Evolutionary conservation across 495 filamentous ascomycete species (phyloP), one percentile per base, ranked within the genome.

Genomic region (Xylaria bambusicola): DNA sequence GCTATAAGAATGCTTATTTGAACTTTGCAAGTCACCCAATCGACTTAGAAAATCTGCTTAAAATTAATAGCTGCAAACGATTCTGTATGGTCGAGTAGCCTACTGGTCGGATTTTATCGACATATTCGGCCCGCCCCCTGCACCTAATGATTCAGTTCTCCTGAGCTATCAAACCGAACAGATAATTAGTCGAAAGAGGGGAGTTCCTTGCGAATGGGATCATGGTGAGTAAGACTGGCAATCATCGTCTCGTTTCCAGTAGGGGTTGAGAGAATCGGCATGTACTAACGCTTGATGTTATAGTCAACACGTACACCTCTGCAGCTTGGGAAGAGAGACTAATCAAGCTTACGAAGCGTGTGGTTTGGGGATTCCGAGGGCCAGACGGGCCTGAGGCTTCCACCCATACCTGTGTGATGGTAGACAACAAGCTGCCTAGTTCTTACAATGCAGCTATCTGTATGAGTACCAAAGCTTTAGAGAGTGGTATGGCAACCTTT

Each of bases 41-140:
- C 1, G 7, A 38, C 4, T 15, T n/a, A 2, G 2, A 20, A 31
- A 20, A 35, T 33, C 2, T 29, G 33, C 36, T 54, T 15, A 54
- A 5, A 15, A 15, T 8, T 42, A n/a, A 6, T 23, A 54, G 51
- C 6, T 54, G 17, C 36, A 54, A 31, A 54, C 51, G 15, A 54
- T 54, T 0, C 15, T 54, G 6, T 54, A 3, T 1, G 51, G 51
- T 5, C 51, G 38, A 13, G 31, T 54, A 44, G 51, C 29, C 51
- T 54, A 54, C 17, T 54, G 51, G 51, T 13, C 6, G 20, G 17
- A 44, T 3, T 17, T 40, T 8, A 6, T 5, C 6, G 36, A 54
- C n/a, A 31, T 54, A 44, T 33, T 29, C 21, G 51, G 51, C 51
- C 15, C 2, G 3, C 29, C 29, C 1, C 31, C 29, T 20, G 2